Conservation (phyloP, 2,329 filamentous ascomycete genomes). For the Tolypocladium tundrense region DNA sequence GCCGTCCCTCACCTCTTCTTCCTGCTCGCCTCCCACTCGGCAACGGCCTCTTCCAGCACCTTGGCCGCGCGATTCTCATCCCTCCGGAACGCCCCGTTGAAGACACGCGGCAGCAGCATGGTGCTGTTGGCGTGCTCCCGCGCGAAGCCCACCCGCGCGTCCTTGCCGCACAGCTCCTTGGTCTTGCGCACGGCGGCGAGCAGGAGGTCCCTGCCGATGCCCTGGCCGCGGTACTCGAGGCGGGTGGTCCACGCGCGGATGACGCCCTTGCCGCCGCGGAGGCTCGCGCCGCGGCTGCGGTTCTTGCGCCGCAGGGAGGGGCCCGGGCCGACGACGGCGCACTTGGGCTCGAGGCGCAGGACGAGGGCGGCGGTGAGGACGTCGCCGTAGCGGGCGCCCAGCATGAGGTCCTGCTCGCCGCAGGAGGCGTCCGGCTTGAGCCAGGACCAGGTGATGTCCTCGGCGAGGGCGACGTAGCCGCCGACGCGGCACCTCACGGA, state of each 20-base stretch:
- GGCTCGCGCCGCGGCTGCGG: slow-evolving; percentile 27
- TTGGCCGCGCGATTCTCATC: slow-evolving; percentile 47
- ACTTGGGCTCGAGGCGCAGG: slow-evolving; percentile 48
- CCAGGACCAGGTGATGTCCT: slow-evolving; percentile 53
- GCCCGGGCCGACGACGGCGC: slow-evolving; percentile 6
- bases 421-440: slow-evolving; percentile 28
- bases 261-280: slow-evolving; percentile 53
- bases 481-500: slow-evolving; percentile 49
- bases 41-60: slow-evolving; percentile 40
- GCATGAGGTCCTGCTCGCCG: slow-evolving; percentile 42
- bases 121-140: slow-evolving; percentile 66
- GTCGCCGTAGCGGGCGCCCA: slow-evolving; percentile 58
- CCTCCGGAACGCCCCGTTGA: slow-evolving; percentile 50
- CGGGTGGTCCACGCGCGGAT: slow-evolving; percentile 78
- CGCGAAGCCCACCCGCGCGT: slow-evolving; percentile 61
- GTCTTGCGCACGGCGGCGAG: slow-evolving; percentile 61
- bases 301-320: slow-evolving; percentile 17
- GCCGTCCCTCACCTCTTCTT: slow-evolving; percentile 29
- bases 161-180: slow-evolving; percentile 57
- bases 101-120: slow-evolving; percentile 50
- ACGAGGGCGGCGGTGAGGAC: slow-evolving; percentile 64
- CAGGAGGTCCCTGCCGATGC: slow-evolving; percentile 63
- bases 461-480: slow-evolving; percentile 54
- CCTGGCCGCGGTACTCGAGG: slow-evolving; percentile 56
- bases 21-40: slow-evolving; percentile 35